Conservation (phyloP, 2,329 filamentous ascomycete species). For the Westerdykella sp. region DNA sequence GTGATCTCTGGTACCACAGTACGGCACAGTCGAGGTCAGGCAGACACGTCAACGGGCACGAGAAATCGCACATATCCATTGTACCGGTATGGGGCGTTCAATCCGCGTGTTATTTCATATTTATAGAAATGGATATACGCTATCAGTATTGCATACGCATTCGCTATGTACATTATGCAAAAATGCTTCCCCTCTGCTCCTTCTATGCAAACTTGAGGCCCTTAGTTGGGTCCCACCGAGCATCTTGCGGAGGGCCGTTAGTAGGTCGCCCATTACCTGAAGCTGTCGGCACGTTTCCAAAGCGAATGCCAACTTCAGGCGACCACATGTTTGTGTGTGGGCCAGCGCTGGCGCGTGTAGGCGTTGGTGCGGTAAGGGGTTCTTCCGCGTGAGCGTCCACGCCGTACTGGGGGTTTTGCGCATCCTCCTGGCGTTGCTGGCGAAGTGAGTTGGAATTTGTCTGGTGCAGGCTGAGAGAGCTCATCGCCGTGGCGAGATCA, state of each 20-base stretch:
- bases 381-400: slow-evolving; percentile 42
- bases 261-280: slow-evolving; percentile 26
- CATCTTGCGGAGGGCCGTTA: slow-evolving; percentile 32
- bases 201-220: slow-evolving; percentile 36
- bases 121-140: too few relatives aligned
- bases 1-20: too few relatives aligned
- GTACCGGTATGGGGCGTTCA: too few relatives aligned
- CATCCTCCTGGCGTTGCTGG: slow-evolving; percentile 44
- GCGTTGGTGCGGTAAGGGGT: slow-evolving; percentile 48
- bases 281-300: slow-evolving; percentile 44
- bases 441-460: slow-evolving; percentile 38
- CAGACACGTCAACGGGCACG: too few relatives aligned
- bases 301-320: slow-evolving; percentile 74
- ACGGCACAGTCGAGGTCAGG: too few relatives aligned
- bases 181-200: background rate
- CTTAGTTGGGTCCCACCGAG: slow-evolving; percentile 36
- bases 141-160: too few relatives aligned
- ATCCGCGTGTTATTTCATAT: too few relatives aligned
- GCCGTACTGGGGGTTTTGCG: slow-evolving; percentile 55
- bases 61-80: too few relatives aligned
- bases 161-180: too few relatives aligned
- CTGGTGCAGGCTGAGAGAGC: slow-evolving; percentile 48
- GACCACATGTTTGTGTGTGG: slow-evolving; percentile 61
- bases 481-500: slow-evolving; percentile 57
- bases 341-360: slow-evolving; percentile 34